A percentile compares a stretch with the other conserved stretches of the same genome.
Conservation (phyloP, 108 stramenopile species). For the Fragilaria crotonensis region DNA sequence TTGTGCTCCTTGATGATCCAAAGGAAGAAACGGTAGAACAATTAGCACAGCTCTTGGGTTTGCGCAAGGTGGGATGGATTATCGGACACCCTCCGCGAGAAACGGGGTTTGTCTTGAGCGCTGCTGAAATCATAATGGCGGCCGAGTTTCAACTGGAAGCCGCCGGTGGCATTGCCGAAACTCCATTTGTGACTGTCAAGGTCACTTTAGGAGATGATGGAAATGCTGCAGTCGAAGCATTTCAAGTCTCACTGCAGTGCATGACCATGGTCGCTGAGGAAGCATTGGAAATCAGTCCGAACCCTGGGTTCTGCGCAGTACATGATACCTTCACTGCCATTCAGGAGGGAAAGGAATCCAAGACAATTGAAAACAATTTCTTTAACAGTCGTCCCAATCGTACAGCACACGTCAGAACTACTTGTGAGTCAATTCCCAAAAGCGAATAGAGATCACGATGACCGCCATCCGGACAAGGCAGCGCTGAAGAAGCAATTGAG, state of each 20-base stretch:
- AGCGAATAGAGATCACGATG: conserved; percentile 74
- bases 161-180: conserved; percentile 91
- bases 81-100: conserved; percentile 93
- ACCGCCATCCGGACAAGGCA: conserved; percentile 61
- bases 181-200: conserved; percentile 92
- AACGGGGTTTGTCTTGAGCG: conserved; percentile 83
- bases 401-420: conserved; percentile 80
- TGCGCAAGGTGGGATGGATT: conserved; percentile 93
- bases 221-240: conserved; percentile 82
- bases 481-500: conserved; percentile 83
- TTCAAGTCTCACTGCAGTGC: conserved; percentile 91
- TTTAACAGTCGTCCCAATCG: conserved; percentile 94
- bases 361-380: conserved; percentile 93
- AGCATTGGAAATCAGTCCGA: conserved; percentile 71
- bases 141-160: conserved; percentile 92
- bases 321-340: conserved; percentile 96
- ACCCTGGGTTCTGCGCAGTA: conserved; percentile 82
- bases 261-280: conserved; percentile 99
- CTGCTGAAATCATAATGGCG: conserved; percentile 89
- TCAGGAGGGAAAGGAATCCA: conserved; percentile 89
- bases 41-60: conserved; percentile 69
- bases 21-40: conserved; percentile 80
- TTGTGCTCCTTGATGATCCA: conserved; percentile 86
- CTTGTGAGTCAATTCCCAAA: conserved; percentile 82
- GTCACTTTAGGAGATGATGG: conserved; percentile 78